A percentile compares a stretch with the other conserved stretches of the same genome.
Conservation (phyloP, 2,329 filamentous ascomycete genomes). For the Emergomyces pasteurianus region DNA sequence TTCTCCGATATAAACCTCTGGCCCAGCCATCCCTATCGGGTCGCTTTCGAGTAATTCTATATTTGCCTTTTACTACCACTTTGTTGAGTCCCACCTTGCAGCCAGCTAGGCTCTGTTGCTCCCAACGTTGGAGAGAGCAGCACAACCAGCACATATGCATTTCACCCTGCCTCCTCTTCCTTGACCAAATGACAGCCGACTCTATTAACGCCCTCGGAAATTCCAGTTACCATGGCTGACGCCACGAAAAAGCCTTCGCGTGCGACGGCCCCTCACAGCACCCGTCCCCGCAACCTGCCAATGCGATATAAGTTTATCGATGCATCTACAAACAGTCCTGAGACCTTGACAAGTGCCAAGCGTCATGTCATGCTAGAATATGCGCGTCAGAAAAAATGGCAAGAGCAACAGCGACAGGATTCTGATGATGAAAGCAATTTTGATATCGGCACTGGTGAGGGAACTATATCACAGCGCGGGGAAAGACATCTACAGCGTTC, state of each 20-base stretch:
- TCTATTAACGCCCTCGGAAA: not conserved
- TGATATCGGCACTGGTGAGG: not conserved
- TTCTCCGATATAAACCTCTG: not conserved
- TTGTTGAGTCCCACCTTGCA: not conserved
- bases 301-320: slow-evolving; percentile 32
- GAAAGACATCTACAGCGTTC: not conserved
- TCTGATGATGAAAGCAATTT: not conserved
- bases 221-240: slow-evolving; percentile 8
- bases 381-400: slow-evolving; percentile 25
- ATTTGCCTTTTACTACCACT: not conserved
- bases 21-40: not conserved
- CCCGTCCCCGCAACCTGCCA: slow-evolving; percentile 4
- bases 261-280: not conserved
- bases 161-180: not conserved
- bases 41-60: not conserved
- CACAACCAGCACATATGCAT: not conserved
- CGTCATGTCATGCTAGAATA: slow-evolving; percentile 35
- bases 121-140: not conserved
- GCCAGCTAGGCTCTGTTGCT: not conserved
- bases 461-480: not conserved
- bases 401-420: slow-evolving; percentile 1
- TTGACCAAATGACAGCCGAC: not conserved
- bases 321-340: slow-evolving; percentile 23
- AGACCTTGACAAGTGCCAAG: slow-evolving; percentile 29
- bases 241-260: not conserved